Evolutionary conservation across 1,284 basidiomycete genomes (phyloP).

Genomic region (Sutorius eximius): DNA sequence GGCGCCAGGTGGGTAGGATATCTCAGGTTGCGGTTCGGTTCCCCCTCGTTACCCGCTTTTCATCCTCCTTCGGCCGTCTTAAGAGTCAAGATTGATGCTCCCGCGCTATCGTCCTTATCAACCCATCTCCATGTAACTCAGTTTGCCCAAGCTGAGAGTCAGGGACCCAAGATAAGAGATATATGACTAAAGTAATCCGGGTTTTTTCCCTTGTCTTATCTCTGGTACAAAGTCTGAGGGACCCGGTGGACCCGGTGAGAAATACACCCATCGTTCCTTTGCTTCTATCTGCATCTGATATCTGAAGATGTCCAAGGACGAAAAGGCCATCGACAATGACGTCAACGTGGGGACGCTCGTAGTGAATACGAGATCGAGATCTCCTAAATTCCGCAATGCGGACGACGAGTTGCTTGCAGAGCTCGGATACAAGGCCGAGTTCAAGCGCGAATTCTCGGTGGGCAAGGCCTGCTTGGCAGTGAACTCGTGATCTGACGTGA

Average conservation of each 20-base stretch:
- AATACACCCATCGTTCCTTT: background rate
- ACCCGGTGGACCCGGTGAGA: background rate
- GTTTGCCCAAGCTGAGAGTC: background rate
- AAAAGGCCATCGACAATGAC: slow-evolving; percentile 7
- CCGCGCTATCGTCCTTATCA: background rate
- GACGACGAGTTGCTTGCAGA: slow-evolving; percentile 60
- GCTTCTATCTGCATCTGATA: background rate
- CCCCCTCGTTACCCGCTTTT: background rate
- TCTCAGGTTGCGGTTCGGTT: too few species aligned
- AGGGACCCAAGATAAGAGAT: slow-evolving; percentile 10
- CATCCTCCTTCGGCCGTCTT: background rate
- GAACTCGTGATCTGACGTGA: background rate
- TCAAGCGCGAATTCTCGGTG: slow-evolving; percentile 75
- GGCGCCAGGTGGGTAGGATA: background rate
- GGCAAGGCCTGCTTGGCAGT: slow-evolving; percentile 15
- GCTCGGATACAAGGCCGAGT: slow-evolving; percentile 75
- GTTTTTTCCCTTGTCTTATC: slow-evolving; percentile 11
- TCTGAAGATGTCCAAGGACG: slow-evolving; percentile 20
- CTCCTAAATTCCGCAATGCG: slow-evolving; percentile 37
- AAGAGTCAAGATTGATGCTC: background rate
- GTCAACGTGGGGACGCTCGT: slow-evolving; percentile 12
- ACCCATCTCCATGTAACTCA: background rate
- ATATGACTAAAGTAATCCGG: background rate
- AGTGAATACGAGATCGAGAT: slow-evolving; percentile 13
- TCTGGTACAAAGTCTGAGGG: background rate